phyloP scores from a whole-genome alignment of 1,284 basidiomycete genomes.

The Ceratobasidium sp. region DNA sequence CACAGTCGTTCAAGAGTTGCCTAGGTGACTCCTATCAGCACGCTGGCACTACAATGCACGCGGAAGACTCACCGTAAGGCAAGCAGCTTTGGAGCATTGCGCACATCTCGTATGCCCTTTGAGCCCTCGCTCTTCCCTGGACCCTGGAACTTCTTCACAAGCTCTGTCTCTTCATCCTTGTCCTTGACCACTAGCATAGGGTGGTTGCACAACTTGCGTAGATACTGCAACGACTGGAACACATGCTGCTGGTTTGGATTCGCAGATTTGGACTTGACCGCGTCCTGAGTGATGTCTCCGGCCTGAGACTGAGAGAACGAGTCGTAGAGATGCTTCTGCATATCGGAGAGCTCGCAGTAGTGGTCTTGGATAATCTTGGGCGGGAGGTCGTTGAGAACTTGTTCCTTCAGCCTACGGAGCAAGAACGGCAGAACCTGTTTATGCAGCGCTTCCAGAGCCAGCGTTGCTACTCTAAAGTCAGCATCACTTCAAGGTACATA shows the following conservation, averaged over 20 bases:
- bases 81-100: conserved; percentile 93
- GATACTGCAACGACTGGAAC: conserved; percentile 96
- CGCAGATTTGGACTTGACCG: conserved; percentile 54
- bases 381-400: conserved; percentile 95
- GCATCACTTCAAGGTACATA: conserved; percentile 38
- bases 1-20: conserved; percentile 94
- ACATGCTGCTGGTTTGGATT: conserved; percentile 77
- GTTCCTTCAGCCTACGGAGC: conserved; percentile 95
- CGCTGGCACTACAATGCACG: conserved; percentile 27
- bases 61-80: conserved; percentile 79
- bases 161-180: conserved; percentile 24
- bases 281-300: conserved; percentile 51
- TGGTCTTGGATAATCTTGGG: conserved; percentile 99
- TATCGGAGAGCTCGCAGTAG: conserved; percentile 95
- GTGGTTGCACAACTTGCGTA: conserved; percentile 98
- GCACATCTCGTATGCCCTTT: conserved; percentile 78
- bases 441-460: conserved; percentile 95
- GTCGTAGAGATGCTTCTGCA: conserved; percentile 95
- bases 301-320: conserved; percentile 90
- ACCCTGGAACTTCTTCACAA: conserved; percentile 17
- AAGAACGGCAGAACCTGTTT: conserved; percentile 99
- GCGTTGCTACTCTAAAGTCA: conserved; percentile 70
- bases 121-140: conserved; percentile 48
- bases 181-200: conserved; percentile 89
- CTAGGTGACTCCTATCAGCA: conserved; percentile 60